Conservation (phyloP, 75 land plant species). For the Sequoiadendron giganteum region DNA sequence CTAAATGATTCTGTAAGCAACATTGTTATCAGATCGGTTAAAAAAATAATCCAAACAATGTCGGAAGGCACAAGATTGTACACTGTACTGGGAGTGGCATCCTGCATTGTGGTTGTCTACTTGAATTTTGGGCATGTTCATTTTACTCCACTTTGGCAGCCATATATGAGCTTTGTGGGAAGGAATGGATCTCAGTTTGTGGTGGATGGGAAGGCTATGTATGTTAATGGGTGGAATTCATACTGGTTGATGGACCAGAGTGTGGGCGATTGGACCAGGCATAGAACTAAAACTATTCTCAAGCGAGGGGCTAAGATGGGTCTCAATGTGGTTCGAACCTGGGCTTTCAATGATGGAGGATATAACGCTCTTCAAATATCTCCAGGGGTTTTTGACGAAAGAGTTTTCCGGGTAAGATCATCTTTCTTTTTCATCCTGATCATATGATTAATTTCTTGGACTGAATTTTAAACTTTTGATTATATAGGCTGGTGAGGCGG, state of each 20-base stretch:
- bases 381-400: slow-evolving; percentile 61
- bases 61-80: slow-evolving; percentile 15
- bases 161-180: slow-evolving; percentile 39
- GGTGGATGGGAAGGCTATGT: slow-evolving; percentile 45
- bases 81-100: slow-evolving; percentile 38
- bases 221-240: slow-evolving; percentile 77
- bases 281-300: slow-evolving; percentile 33
- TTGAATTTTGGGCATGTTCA: slow-evolving; percentile 29
- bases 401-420: slow-evolving; percentile 54
- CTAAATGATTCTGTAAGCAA: not conserved
- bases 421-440: not conserved
- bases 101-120: slow-evolving; percentile 34
- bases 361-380: slow-evolving; percentile 44
- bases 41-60: not conserved
- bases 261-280: slow-evolving; percentile 13
- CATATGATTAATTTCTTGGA: not conserved
- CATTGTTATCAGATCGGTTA: not conserved
- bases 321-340: slow-evolving; percentile 58
- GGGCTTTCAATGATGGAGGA: slow-evolving; percentile 75
- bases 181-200: slow-evolving; percentile 46
- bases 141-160: not conserved
- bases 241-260: slow-evolving; percentile 61
- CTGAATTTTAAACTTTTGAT: not conserved
- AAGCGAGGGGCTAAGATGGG: slow-evolving; percentile 35
- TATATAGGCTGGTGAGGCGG: not conserved